Conservation (phyloP, 768 basidiomycete genomes). For the Leccinum aurantiacum region DNA sequence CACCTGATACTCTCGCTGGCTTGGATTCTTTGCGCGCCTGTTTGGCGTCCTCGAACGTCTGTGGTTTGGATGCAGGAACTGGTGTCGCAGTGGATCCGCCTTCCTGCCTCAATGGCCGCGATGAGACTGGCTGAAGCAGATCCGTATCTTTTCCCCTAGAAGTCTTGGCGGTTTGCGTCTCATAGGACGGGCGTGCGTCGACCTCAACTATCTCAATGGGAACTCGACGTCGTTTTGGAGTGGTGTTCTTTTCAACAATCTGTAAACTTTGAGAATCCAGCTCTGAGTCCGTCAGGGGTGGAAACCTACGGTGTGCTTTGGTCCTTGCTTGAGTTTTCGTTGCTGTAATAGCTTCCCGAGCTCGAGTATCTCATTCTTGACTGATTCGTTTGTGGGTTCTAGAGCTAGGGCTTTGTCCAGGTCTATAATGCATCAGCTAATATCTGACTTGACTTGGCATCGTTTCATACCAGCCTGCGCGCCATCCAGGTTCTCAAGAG, state of each 20-base stretch:
- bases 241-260: slow-evolving; percentile 2
- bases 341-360: slow-evolving; percentile 41
- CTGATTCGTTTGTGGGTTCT: slow-evolving; percentile 64
- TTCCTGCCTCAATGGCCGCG: slow-evolving; percentile 32
- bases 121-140: slow-evolving; percentile 41
- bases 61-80: slow-evolving; percentile 15
- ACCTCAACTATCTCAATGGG: slow-evolving; percentile 62
- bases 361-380: slow-evolving; percentile 61
- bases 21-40: slow-evolving; percentile 49
- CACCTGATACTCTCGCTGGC: slow-evolving; percentile 57
- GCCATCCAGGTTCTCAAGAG: slow-evolving; percentile 50
- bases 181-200: slow-evolving; percentile 1
- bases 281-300: background rate
- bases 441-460: background rate
- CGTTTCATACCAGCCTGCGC: slow-evolving; percentile 55
- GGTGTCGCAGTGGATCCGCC: slow-evolving; percentile 7
- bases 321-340: slow-evolving; percentile 33
- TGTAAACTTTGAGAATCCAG: slow-evolving; percentile 4
- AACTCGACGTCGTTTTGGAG: slow-evolving; percentile 53
- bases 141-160: slow-evolving; percentile 16
- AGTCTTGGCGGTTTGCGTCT: background rate
- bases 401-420: slow-evolving; percentile 54
- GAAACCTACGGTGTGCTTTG: slow-evolving; percentile 31
- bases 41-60: slow-evolving; percentile 60
- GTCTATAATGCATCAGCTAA: slow-evolving; percentile 44